A percentile compares a stretch with the other conserved stretches of the same genome.
These are phyloP conservation scores for Tetratostichococcus sp. DNA, from an alignment of 139 green algal species.

Conservation along the genomic window DNA sequence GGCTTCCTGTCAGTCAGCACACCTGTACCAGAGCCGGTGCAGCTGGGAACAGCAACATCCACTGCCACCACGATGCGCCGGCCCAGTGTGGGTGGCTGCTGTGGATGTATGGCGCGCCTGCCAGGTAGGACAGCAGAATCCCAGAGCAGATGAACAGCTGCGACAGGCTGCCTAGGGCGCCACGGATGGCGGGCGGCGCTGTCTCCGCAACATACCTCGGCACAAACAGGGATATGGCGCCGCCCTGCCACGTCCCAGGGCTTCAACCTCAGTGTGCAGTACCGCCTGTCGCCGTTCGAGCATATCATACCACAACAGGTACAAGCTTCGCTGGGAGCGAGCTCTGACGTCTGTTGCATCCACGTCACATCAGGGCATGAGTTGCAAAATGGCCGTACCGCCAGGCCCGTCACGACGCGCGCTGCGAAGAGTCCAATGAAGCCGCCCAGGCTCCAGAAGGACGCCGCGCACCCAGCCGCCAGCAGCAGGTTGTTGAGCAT, in stretches of 20 bases:
- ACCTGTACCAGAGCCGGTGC: constrained; percentile 36
- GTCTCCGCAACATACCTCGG: constrained; percentile 68
- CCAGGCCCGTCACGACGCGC: background rate
- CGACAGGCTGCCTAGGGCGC: constrained; percentile 51
- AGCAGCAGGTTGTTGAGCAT: constrained; percentile 32
- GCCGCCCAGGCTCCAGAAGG: constrained; percentile 8
- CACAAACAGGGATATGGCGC: constrained; percentile 47
- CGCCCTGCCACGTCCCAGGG: no score
- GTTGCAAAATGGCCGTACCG: no score
- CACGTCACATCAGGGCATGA: no score
- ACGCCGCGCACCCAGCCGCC: constrained; percentile 24
- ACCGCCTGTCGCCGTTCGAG: no score
- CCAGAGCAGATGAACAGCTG: constrained; percentile 64
- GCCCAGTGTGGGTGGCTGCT: constrained; percentile 4
- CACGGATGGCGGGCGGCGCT: constrained; percentile 47
- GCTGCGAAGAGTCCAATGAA: constrained; percentile 17
- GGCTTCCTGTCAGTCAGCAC: no score
- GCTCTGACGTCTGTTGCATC: no score
- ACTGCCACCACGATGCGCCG: constrained; percentile 34
- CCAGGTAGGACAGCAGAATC: constrained; percentile 61
- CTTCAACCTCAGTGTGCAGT: no score
- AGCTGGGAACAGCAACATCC: constrained; percentile 52
- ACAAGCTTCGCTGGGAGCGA: no score
- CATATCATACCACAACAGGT: no score
- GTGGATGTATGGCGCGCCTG: constrained; percentile 46